phyloP scores from a whole-genome alignment of 2,329 filamentous ascomycete genomes.

The Didymella pinodella region DNA sequence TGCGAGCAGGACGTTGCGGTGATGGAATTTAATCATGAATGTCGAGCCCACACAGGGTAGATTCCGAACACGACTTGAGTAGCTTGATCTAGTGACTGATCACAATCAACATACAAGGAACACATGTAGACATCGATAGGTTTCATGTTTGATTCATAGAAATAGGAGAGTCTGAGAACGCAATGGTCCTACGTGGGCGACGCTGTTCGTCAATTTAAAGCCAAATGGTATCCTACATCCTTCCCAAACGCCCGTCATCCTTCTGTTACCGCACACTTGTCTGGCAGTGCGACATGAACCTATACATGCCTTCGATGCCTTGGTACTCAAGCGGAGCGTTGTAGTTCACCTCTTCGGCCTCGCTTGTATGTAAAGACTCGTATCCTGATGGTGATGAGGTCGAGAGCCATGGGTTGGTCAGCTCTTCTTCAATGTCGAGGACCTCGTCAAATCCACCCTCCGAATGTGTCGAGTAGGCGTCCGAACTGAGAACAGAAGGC shows the following conservation, averaged over 20 bases:
- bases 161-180: constrained; percentile 32
- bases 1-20: neutral
- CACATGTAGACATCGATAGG: neutral
- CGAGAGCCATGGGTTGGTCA: constrained; percentile 63
- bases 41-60: neutral
- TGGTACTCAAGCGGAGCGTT: constrained; percentile 65
- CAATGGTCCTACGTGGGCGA: constrained; percentile 20
- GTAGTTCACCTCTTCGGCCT: constrained; percentile 52
- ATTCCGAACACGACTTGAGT: neutral
- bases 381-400: constrained; percentile 60
- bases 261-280: constrained; percentile 30
- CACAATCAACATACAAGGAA: neutral
- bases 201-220: constrained; percentile 35
- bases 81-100: neutral
- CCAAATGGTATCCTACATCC: constrained; percentile 37
- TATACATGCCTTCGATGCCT: constrained; percentile 70
- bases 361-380: constrained; percentile 65
- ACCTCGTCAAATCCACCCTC: constrained; percentile 50
- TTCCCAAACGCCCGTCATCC: constrained; percentile 16
- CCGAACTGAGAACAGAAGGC: constrained; percentile 45
- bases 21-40: neutral
- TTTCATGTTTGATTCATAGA: constrained; percentile 13
- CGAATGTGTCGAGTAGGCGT: constrained; percentile 52
- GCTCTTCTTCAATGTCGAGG: constrained; percentile 50
- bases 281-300: constrained; percentile 71